Conservation (phyloP, 2,329 filamentous ascomycete species). For the Huntiella moniliformis region DNA sequence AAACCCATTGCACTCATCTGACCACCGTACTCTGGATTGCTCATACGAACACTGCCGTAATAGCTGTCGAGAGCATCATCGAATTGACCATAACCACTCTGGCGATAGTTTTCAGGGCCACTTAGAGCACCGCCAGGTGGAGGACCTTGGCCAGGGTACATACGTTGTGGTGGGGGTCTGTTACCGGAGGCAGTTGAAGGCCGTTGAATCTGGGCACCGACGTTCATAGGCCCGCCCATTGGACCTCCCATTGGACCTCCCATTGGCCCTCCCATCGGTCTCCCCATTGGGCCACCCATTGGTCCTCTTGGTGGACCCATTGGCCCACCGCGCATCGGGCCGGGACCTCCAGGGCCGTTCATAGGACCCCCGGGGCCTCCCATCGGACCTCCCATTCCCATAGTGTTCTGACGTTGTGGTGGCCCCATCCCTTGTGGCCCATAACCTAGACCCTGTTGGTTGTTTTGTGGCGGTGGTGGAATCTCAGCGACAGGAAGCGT, state of each 20-base stretch:
- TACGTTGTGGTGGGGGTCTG: constrained; percentile 33
- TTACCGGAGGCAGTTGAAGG: constrained; percentile 36
- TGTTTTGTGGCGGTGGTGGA: constrained; percentile 18
- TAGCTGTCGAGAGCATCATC: constrained; percentile 16
- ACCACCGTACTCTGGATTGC: constrained; percentile 15
- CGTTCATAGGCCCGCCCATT: constrained; percentile 1
- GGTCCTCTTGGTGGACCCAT: neutral
- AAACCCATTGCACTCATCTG: constrained; percentile 8
- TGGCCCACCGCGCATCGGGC: neutral
- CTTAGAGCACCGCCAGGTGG: constrained; percentile 14
- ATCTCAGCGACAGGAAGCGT: constrained; percentile 36
- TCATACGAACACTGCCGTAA: constrained; percentile 15
- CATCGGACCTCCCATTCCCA: constrained; percentile 26
- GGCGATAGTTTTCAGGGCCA: constrained; percentile 13
- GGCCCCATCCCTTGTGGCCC: constrained; percentile 16
- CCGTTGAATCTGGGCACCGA: constrained; percentile 15
- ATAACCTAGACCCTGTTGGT: constrained; percentile 15
- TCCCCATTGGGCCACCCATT: constrained; percentile 1
- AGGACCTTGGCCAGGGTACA: constrained; percentile 27
- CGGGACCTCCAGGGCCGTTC: neutral
- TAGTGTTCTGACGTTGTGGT: constrained; percentile 21
- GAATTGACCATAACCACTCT: constrained; percentile 12
- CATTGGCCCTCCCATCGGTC: constrained; percentile 2
- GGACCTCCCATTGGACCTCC: neutral
- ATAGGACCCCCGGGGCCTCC: constrained; percentile 21